These are phyloP conservation scores for Annona squamosa DNA, from an alignment of 164 flowering plant genomes.

Conservation along the genomic window DNA sequence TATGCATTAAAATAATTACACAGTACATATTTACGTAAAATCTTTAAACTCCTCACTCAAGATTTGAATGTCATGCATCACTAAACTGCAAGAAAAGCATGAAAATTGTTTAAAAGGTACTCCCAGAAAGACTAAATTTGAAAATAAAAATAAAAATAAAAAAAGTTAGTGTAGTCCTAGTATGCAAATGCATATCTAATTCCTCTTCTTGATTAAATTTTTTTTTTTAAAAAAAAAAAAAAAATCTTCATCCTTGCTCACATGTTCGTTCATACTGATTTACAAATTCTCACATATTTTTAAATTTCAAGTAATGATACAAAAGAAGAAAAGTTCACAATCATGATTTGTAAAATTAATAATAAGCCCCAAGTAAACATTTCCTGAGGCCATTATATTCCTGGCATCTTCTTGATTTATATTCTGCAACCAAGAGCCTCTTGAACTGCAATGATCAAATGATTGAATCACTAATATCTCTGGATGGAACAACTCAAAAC, in stretches of 20 bases:
- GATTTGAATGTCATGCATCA: neutral
- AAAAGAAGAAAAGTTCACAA: no score
- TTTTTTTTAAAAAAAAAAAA: no score
- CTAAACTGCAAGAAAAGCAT: neutral
- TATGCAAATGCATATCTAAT: no score
- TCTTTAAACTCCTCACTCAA: neutral
- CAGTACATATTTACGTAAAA: no score
- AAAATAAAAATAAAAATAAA: neutral
- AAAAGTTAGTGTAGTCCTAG: no score
- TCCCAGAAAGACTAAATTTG: neutral
- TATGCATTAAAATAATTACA: neutral
- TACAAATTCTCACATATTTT: neutral
- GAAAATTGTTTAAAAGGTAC: neutral
- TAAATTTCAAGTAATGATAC: neutral
- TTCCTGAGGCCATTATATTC: neutral
- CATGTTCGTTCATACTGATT: neutral
- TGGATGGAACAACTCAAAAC: neutral
- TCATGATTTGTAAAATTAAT: no score
- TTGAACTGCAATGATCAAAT: neutral
- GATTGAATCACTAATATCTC: neutral
- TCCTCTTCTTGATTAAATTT: no score
- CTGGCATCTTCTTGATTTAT: neutral
- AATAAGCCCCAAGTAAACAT: no score
- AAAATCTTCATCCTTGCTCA: neutral
- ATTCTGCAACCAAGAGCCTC: neutral